Evolutionary conservation across 345 rosid species (phyloP).

Genomic region (Pugionium cornutum): DNA sequence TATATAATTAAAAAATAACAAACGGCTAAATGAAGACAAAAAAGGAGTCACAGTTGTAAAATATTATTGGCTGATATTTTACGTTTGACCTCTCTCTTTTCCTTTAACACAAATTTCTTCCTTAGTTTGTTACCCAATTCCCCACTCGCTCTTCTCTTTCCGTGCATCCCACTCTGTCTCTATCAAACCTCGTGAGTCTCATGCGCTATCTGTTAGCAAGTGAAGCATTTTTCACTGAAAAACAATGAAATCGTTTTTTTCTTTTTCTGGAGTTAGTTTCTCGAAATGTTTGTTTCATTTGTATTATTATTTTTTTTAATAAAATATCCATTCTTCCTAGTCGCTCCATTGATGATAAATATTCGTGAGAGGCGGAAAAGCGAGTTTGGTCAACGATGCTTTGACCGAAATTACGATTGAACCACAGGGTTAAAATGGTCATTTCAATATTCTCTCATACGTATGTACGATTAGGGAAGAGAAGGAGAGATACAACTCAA

Average conservation of each 20-base stretch:
- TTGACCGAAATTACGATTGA: constrained; percentile 48
- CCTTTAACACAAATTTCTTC: no score
- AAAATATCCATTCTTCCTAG: background rate
- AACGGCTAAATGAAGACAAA: background rate
- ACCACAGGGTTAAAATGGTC: constrained; percentile 36
- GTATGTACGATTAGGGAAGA: constrained; percentile 12
- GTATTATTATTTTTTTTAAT: constrained; percentile 17
- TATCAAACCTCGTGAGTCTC: background rate
- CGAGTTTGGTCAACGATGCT: constrained; percentile 51
- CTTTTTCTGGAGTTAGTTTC: constrained; percentile 46
- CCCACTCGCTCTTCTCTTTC: background rate
- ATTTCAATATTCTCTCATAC: constrained; percentile 14
- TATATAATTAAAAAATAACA: no score
- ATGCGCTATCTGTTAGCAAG: constrained; percentile 6
- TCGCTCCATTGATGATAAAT: no score
- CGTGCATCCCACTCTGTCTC: background rate
- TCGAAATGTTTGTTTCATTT: constrained; percentile 9
- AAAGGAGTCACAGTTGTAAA: background rate
- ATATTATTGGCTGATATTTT: background rate
- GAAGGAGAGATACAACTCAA: constrained; percentile 41
- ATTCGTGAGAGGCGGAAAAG: background rate
- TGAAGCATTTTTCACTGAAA: constrained; percentile 16
- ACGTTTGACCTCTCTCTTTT: background rate
- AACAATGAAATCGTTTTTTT: constrained; percentile 44
- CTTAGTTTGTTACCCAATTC: background rate